Evolutionary conservation across 208 protist genomes (phyloP), one percentile per base, ranked within the genome.

Genomic region (Strigomonas culicis): DNA sequence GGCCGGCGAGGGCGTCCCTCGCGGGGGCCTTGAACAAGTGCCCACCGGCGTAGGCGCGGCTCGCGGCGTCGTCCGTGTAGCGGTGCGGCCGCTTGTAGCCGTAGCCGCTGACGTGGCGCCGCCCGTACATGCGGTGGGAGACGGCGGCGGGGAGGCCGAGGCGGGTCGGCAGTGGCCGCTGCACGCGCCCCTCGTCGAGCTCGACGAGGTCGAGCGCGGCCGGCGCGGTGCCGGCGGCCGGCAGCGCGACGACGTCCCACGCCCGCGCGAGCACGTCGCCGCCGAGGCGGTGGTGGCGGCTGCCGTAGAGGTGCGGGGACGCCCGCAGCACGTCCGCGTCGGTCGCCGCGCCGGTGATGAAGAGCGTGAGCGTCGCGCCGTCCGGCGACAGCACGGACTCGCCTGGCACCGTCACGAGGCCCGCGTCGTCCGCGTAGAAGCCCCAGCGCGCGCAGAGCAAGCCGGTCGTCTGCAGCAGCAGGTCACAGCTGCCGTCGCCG

Each of bases 371-470:
- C 43, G 32, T 59, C 2, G 19, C 72, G 34, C 79, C 86, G 62
- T 92, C 84, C 19, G 72, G 44, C 24, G 75, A 80, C 27, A 91
- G 36, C 17, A 93, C 52, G 21, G 86, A 91, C 46, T 95, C 89
- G 25, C 73, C 80, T 17, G 75, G 72, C 17, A 95, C 50, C 8
- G 89, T 93, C 31, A 95, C 69, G 60, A 87, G 70, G 36, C 78
- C 82, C 69, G 84, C 84, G 21, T 95, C 89, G 63, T 95, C 89
- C 8, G 89, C 89, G 74, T 95, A 92, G 68, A 90, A 95, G 39
- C 86, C 89, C 86, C 89, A 95, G 2, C 89, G 89, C 19, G 84
- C 86, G 70, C 89, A 95, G 15, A 95, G 75, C 62, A 84, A 78
- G 0, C 86, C 89, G 0, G 77, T 82, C 53, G 71, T 85, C 74